phyloP scores from a whole-genome alignment of 345 rosid genomes.

The Melaleuca quinquenervia region DNA sequence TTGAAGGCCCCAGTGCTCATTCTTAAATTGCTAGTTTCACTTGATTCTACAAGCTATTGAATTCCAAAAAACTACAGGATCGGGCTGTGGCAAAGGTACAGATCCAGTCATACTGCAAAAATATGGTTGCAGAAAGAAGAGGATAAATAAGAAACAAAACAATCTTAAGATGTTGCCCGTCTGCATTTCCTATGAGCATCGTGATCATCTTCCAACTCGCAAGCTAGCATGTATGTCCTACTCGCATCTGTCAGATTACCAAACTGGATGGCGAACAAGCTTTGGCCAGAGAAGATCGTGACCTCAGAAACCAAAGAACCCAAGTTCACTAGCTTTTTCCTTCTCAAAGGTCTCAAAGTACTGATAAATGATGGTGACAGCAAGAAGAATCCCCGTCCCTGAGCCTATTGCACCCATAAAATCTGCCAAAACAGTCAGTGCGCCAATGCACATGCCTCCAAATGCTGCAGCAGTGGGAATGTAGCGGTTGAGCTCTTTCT shows the following conservation, averaged over 20 bases:
- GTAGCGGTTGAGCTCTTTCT: constrained; percentile 73
- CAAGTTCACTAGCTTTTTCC: constrained; percentile 83
- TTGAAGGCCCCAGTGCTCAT: neutral
- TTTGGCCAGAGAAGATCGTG: neutral
- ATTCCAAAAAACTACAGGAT: neutral
- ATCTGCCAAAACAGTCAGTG: constrained; percentile 72
- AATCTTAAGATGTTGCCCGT: neutral
- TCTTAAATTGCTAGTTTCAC: neutral
- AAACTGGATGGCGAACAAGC: neutral
- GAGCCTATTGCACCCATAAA: constrained; percentile 94
- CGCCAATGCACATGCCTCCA: constrained; percentile 82
- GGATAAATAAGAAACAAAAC: neutral
- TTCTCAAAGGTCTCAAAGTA: constrained; percentile 90
- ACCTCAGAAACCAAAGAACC: constrained; percentile 65
- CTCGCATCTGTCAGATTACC: neutral
- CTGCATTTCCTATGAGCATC: neutral
- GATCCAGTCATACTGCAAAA: neutral
- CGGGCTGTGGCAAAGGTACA: neutral
- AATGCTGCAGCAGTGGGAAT: constrained; percentile 89
- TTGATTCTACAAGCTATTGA: neutral
- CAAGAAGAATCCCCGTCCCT: constrained; percentile 76
- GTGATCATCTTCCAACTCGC: neutral
- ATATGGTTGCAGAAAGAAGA: neutral
- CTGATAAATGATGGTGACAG: constrained; percentile 79
- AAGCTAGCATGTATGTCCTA: neutral